These are phyloP conservation scores for Daldinia eschscholtzii DNA, from an alignment of 2,329 filamentous ascomycete species.

Conservation along the genomic window DNA sequence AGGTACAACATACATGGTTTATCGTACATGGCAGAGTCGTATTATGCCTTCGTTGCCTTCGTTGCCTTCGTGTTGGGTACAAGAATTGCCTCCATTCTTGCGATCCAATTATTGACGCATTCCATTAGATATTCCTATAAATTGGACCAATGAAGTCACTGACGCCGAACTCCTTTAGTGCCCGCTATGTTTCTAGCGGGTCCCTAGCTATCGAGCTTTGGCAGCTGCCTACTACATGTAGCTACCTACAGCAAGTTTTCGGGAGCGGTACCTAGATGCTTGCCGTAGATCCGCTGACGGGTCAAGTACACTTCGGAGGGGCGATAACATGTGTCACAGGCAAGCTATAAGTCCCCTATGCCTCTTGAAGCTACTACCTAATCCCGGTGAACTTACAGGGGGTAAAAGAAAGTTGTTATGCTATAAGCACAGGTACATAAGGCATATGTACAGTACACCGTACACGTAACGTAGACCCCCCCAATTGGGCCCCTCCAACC, in stretches of 20 bases:
- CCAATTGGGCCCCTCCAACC: constrained; percentile 13
- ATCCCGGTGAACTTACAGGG: constrained; percentile 22
- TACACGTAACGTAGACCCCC: background rate
- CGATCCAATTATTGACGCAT: constrained; percentile 38
- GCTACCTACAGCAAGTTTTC: constrained; percentile 15
- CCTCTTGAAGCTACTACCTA: constrained; percentile 26
- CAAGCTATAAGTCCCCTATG: constrained; percentile 12
- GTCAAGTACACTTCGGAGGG: constrained; percentile 26
- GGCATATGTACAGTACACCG: background rate
- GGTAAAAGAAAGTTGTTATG: background rate
- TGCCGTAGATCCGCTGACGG: constrained; percentile 29
- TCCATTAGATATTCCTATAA: constrained; percentile 20
- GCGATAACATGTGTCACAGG: constrained; percentile 37
- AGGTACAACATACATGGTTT: constrained; percentile 4
- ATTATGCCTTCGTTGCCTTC: constrained; percentile 26
- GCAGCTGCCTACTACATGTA: background rate
- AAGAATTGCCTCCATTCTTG: constrained; percentile 26
- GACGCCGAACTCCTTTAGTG: constrained; percentile 25
- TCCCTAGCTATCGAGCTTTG: constrained; percentile 22
- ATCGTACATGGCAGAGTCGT: constrained; percentile 21
- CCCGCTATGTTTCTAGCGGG: constrained; percentile 18
- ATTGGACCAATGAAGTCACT: constrained; percentile 39
- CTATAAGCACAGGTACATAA: background rate
- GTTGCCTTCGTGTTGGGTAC: constrained; percentile 25
- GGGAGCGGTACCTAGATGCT: constrained; percentile 31